Percentiles rank a stretch among this genome's conserved stretches.
Conservation (phyloP, 805 yeast genomes). For the Monosporozyma siamensis region DNA sequence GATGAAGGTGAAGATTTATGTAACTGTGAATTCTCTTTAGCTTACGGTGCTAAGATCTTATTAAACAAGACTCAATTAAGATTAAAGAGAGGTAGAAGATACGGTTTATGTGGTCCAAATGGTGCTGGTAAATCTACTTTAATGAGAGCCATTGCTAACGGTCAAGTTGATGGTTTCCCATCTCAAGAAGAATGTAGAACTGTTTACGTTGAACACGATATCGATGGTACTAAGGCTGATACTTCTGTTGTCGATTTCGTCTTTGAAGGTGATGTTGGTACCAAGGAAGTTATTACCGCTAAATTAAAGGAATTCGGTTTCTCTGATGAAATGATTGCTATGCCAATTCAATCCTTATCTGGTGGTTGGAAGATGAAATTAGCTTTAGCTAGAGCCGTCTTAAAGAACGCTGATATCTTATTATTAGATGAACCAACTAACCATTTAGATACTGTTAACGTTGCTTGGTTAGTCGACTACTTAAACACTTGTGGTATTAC, state of each 20-base stretch:
- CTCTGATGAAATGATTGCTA: slow-evolving; percentile 83
- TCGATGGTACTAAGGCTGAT: slow-evolving; percentile 96
- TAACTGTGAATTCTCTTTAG: slow-evolving; percentile 99
- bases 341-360: slow-evolving; percentile 94
- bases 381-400: slow-evolving; percentile 98
- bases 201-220: slow-evolving; percentile 99
- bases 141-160: slow-evolving; percentile 95
- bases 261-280: slow-evolving; percentile 60
- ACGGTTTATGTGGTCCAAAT: slow-evolving; percentile 98
- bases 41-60: slow-evolving; percentile 99
- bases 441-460: slow-evolving; percentile 99
- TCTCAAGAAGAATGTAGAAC: slow-evolving; percentile 98
- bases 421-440: slow-evolving; percentile 99
- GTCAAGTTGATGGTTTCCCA: slow-evolving; percentile 99
- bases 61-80: slow-evolving; percentile 99
- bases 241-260: slow-evolving; percentile 91
- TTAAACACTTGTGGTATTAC: slow-evolving; percentile 97
- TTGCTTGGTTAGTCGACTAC: slow-evolving; percentile 99
- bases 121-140: slow-evolving; percentile 99
- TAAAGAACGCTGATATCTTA: slow-evolving; percentile 95
- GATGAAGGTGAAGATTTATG: slow-evolving; percentile 99
- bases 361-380: slow-evolving; percentile 99
- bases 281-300: slow-evolving; percentile 58
- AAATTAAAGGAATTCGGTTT: slow-evolving; percentile 87
- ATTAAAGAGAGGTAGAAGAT: slow-evolving; percentile 97